Base-by-base conservation (phyloP, 495 filamentous ascomycete genomes). In the Platismatia glauca region DNA sequence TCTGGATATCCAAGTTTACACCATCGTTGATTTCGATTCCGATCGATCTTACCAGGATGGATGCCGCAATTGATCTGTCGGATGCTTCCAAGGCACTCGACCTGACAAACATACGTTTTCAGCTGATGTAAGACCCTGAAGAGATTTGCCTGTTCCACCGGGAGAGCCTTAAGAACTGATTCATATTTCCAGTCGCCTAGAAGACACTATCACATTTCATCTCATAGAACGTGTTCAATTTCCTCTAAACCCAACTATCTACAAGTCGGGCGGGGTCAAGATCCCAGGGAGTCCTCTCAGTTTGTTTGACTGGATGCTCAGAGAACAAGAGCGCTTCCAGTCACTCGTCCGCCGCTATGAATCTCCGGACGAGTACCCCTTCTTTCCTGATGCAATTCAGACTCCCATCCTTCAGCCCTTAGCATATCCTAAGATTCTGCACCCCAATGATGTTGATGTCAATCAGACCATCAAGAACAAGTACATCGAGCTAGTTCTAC, bases 121-220 rank as follows among this genome's bases (percentile, higher is more conserved):
- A 98, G 73, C 75, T 98, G 59, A 96, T 97, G 92, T 96, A 75
- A 76, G 86, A 24, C 16, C 27, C 35, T 31, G 31, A 33, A 44
- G 46, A 35, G 67, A 53, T 16, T 33, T 44, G 46, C 57, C 7
- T 44, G 46, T 62, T 48, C 55, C 34, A 59, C 24, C 43, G 41
- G 38, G 16, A 37, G 43, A 41, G 12, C 15, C 29, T 31, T 7
- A 38, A 0, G 12, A 16, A 38, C 57, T 61, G 29, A 67, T 27
- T 59, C 44, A 50, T 38, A 41, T 18, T 62, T 58, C 71, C 71
- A 97, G 92, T 67, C 94, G 94, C 44, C 81, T 97, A 24, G 94
- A 99, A 78, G 95, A 99, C 72, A 97, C 95, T 62, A 97, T 99
- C 71, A 96, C 89, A 69, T 99, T 96, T 77, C 90, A 97, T 77